Evolutionary conservation across 768 basidiomycete genomes (phyloP).

Genomic region (Podaxis sp.): DNA sequence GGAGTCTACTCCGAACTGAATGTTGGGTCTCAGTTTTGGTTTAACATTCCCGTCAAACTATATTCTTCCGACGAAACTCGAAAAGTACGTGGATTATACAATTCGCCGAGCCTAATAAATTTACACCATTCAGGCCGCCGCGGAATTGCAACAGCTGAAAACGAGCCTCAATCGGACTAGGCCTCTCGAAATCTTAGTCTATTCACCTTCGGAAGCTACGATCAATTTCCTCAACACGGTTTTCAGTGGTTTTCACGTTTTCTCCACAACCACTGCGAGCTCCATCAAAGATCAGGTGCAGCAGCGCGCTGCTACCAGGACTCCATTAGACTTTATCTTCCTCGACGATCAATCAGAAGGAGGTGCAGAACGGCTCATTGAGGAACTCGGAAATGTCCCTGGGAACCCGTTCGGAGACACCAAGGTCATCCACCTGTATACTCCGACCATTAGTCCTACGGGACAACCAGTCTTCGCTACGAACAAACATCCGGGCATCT

Average conservation of each 20-base stretch:
- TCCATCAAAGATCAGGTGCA: constrained; percentile 30
- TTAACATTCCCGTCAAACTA: constrained; percentile 66
- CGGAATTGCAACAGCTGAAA: constrained; percentile 48
- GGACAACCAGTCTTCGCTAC: constrained; percentile 51
- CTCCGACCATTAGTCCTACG: constrained; percentile 61
- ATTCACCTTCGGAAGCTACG: constrained; percentile 60
- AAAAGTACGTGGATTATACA: constrained; percentile 38
- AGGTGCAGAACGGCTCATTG: constrained; percentile 56
- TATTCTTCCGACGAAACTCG: constrained; percentile 55
- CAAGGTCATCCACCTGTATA: constrained; percentile 71
- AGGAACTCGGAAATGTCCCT: constrained; percentile 41
- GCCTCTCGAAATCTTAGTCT: constrained; percentile 52
- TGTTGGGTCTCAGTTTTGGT: constrained; percentile 71
- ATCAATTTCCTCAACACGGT: constrained; percentile 54
- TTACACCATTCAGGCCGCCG: constrained; percentile 34
- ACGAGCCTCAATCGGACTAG: constrained; percentile 45
- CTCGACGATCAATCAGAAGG: constrained; percentile 66
- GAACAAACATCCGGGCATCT: constrained; percentile 52
- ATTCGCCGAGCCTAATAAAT: constrained; percentile 8
- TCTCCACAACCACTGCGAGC: constrained; percentile 47
- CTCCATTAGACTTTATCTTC: constrained; percentile 61
- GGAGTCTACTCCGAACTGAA: constrained; percentile 66
- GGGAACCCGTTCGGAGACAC: constrained; percentile 45
- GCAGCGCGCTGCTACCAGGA: constrained; percentile 27
- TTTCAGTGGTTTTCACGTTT: constrained; percentile 51